These are phyloP conservation scores for Rhodotorula sp. DNA, from an alignment of 1,284 basidiomycete species.

Conservation along the genomic window DNA sequence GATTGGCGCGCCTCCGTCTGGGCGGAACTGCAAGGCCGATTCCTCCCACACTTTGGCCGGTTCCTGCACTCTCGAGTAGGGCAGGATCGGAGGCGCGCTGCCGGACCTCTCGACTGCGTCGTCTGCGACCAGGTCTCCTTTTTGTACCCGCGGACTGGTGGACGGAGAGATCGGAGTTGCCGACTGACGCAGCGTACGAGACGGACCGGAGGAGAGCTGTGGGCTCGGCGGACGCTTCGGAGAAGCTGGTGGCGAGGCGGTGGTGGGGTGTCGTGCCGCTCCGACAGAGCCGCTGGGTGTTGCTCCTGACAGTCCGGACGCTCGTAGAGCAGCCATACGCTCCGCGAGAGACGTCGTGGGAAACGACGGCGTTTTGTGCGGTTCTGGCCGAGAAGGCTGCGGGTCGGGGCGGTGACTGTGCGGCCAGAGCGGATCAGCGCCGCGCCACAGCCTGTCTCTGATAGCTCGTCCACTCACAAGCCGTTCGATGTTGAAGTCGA, in stretches of 20 bases:
- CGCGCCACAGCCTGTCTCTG: not conserved
- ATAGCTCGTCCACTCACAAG: not conserved
- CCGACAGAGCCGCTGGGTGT: not conserved
- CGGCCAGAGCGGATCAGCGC: not conserved
- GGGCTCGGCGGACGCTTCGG: not conserved
- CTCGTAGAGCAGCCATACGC: slow-evolving; percentile 13
- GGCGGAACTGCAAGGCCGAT: slow-evolving; percentile 4
- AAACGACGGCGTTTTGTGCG: slow-evolving; percentile 10
- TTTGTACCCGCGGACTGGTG: not conserved
- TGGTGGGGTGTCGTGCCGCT: not conserved
- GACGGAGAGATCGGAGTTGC: slow-evolving; percentile 5
- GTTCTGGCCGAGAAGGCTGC: not conserved
- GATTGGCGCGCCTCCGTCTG: slow-evolving; percentile 7
- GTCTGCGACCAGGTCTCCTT: slow-evolving; percentile 21
- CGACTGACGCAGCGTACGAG: not conserved
- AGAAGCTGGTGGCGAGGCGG: not conserved
- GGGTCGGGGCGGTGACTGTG: not conserved
- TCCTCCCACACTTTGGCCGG: slow-evolving; percentile 8
- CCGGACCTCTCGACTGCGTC: slow-evolving; percentile 17
- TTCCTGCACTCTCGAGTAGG: slow-evolving; percentile 13
- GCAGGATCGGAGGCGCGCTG: slow-evolving; percentile 31
- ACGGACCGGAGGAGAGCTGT: not conserved
- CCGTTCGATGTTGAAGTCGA: not conserved
- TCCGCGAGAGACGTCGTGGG: slow-evolving; percentile 15
- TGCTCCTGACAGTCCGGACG: slow-evolving; percentile 1